Evolutionary conservation across 495 filamentous ascomycete genomes (phyloP), one percentile per base, ranked within the genome.

Genomic region (Penicillium argentinense): DNA sequence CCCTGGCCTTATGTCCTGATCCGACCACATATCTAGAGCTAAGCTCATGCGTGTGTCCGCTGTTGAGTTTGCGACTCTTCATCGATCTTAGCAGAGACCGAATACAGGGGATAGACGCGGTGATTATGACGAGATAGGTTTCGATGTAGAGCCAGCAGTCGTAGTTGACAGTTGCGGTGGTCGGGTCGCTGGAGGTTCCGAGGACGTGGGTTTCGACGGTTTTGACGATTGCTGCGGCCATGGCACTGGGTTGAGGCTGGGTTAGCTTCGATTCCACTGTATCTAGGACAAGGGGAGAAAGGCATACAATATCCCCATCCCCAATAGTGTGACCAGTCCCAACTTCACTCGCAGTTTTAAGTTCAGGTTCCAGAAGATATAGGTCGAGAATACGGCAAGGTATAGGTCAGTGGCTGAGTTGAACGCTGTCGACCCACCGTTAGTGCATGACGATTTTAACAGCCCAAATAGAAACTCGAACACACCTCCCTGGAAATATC

Each of bases 351-450:
- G 62, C 9, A 63, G 17, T 3, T 63, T 54, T 22, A 80, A 46
- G 33, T 77, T 71, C 36, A 80, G 42, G 28, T 54, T 62, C 61
- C 62, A 77, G 38, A 79, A 71, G 17, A 76, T 62, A 17, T 60
- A 54, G 3, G 66, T 64, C 6, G 77, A 73, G 42, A 76, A 76
- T 0, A 68, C 46, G n/a, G 76, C 75, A 23, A 80, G 68, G 23
- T 72, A 75, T 1, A 78, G 54, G 39, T 80, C 76, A 9, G 67
- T 60, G n/a, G 66, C 48, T 3, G 68, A 63, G 18, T 72, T 75
- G 54, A 73, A 72, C 3, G 62, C 73, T 74, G 34, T 41, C 9
- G 14, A 12, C 12, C 23, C 3, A 3, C 8, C 2, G 16, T 42
- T 33, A 23, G 18, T 8, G 9, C 9, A n/a, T 13, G 9, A 9